Percentiles rank a stretch among this genome's conserved stretches.
Conservation (phyloP, 306 rosid genomes). For the Mimosa pudica region DNA sequence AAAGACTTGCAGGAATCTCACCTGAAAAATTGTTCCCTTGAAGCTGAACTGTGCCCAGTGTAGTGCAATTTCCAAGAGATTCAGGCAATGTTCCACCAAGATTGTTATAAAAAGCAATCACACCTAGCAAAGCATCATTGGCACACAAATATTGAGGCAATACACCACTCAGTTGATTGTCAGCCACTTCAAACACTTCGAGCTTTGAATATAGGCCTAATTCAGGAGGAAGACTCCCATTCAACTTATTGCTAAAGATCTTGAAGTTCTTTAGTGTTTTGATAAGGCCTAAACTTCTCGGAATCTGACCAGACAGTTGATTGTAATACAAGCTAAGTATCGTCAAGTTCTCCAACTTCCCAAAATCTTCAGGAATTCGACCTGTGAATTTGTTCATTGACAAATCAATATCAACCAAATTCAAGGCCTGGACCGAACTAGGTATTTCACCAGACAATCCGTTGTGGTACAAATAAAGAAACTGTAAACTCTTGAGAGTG, state of each 20-base stretch:
- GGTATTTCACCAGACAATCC: slow-evolving; percentile 66
- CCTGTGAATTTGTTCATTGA: slow-evolving; percentile 67
- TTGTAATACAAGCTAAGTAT: slow-evolving; percentile 50
- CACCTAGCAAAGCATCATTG: slow-evolving; percentile 55
- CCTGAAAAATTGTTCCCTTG: slow-evolving; percentile 62
- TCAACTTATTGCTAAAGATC: slow-evolving; percentile 60
- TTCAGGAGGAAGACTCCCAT: slow-evolving; percentile 76
- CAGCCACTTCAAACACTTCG: slow-evolving; percentile 60
- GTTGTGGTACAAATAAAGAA: slow-evolving; percentile 52
- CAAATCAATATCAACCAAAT: slow-evolving; percentile 48
- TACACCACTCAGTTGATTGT: slow-evolving; percentile 59
- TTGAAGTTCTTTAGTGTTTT: slow-evolving; percentile 45
- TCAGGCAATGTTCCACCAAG: slow-evolving; percentile 60
- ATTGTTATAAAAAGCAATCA: slow-evolving; percentile 59
- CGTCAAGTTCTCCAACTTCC: slow-evolving; percentile 51
- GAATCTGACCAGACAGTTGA: slow-evolving; percentile 64
- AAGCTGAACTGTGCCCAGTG: slow-evolving; percentile 53
- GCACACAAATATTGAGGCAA: slow-evolving; percentile 73
- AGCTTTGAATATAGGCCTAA: slow-evolving; percentile 68
- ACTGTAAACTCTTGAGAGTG: slow-evolving; percentile 45
- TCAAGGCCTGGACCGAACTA: slow-evolving; percentile 47
- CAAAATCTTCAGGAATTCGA: slow-evolving; percentile 56
- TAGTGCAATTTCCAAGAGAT: slow-evolving; percentile 59
- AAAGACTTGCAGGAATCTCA: slow-evolving; percentile 65
- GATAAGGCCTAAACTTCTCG: slow-evolving; percentile 54